Percentiles rank a stretch among this genome's conserved stretches.
Conservation (phyloP, 805 yeast species). For the Yarrowia alimentaria region DNA sequence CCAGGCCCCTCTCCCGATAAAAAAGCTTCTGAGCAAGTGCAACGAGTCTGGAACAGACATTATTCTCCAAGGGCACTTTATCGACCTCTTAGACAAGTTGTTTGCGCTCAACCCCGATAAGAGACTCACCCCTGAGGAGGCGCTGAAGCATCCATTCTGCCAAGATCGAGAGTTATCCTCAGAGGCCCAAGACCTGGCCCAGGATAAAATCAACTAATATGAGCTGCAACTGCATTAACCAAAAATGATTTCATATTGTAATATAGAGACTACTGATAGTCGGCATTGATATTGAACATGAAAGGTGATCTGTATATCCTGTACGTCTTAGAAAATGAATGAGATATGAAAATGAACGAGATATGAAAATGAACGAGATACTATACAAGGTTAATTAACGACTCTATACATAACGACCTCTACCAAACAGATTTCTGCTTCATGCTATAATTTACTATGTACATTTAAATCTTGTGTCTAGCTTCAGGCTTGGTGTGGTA, state of each 20-base stretch:
- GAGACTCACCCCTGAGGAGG: slow-evolving; percentile 66
- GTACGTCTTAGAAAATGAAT: too few relatives aligned
- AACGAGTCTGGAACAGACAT: slow-evolving; percentile 24
- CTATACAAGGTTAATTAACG: too few relatives aligned
- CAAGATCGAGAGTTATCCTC: too few relatives aligned
- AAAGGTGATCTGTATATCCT: too few relatives aligned
- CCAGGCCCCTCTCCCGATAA: slow-evolving; percentile 15
- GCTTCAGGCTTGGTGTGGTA: slow-evolving; percentile 63
- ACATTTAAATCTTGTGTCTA: slow-evolving; percentile 47
- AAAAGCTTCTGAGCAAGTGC: slow-evolving; percentile 27
- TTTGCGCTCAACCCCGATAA: slow-evolving; percentile 53
- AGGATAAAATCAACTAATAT: neutral
- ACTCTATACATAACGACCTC: too few relatives aligned
- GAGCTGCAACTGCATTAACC: neutral
- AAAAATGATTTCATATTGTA: too few relatives aligned
- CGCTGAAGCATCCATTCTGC: slow-evolving; percentile 58
- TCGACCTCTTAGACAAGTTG: slow-evolving; percentile 38
- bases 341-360: too few relatives aligned
- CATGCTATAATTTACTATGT: slow-evolving; percentile 22
- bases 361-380: too few relatives aligned
- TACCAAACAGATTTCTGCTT: too few relatives aligned
- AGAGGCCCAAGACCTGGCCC: neutral
- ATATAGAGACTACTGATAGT: too few relatives aligned
- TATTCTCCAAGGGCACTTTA: slow-evolving; percentile 32
- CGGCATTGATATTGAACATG: too few relatives aligned